A percentile compares a stretch with the other conserved stretches of the same genome.
Evolutionary conservation across 345 rosid species (phyloP).

Genomic region (Pugionium dolabratum): DNA sequence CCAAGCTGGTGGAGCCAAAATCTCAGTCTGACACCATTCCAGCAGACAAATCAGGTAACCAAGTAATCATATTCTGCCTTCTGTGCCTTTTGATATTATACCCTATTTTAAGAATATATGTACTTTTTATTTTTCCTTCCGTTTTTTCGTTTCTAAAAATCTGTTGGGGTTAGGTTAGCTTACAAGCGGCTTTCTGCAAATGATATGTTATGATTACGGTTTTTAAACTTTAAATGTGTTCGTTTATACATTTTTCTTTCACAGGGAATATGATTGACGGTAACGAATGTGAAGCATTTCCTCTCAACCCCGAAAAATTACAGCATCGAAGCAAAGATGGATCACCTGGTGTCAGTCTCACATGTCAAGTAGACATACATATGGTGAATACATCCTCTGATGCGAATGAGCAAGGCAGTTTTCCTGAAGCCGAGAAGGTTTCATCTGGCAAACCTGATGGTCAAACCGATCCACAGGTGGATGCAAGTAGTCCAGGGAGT

Average conservation of each 20-base stretch:
- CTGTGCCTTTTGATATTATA: constrained; percentile 18
- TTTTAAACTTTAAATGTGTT: background rate
- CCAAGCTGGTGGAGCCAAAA: constrained; percentile 41
- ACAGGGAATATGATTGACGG: constrained; percentile 35
- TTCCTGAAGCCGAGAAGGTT: constrained; percentile 35
- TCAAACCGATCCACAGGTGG: constrained; percentile 35
- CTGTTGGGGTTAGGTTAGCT: constrained; percentile 4
- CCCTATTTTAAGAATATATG: constrained; percentile 6
- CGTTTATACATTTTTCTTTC: constrained; percentile 1
- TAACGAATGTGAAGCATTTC: constrained; percentile 37
- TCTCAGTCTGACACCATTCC: constrained; percentile 40
- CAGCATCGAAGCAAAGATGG: constrained; percentile 33
- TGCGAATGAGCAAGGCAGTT: constrained; percentile 29
- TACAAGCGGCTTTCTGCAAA: constrained; percentile 16
- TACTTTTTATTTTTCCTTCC: background rate
- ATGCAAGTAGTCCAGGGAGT: constrained; percentile 40
- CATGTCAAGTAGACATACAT: constrained; percentile 34
- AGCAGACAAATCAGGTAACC: constrained; percentile 49
- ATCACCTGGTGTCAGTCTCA: constrained; percentile 22
- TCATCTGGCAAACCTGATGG: constrained; percentile 36
- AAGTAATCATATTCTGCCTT: constrained; percentile 43
- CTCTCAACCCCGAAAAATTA: constrained; percentile 18
- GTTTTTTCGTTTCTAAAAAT: background rate
- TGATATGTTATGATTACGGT: constrained; percentile 23
- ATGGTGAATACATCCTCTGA: constrained; percentile 39